Evolutionary conservation across 2,329 filamentous ascomycete genomes (phyloP).

Genomic region (Talaromyces sp.): DNA sequence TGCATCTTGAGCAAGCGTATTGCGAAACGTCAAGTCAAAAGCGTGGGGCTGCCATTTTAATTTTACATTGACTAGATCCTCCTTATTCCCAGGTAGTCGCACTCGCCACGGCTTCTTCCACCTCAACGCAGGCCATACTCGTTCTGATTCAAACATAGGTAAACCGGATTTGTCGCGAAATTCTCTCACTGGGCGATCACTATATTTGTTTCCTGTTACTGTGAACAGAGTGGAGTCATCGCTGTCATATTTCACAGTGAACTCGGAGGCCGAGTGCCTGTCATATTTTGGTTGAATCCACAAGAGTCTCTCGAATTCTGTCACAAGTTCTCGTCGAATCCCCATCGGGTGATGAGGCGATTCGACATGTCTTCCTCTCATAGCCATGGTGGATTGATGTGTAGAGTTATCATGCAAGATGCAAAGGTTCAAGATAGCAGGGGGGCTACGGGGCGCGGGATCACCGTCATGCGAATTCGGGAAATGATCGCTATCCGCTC

Average conservation of each 20-base stretch:
- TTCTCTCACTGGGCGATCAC: slow-evolving; percentile 26
- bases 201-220: slow-evolving; percentile 29
- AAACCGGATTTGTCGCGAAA: slow-evolving; percentile 33
- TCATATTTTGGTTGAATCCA: slow-evolving; percentile 26
- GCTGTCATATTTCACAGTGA: slow-evolving; percentile 19
- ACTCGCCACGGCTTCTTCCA: slow-evolving; percentile 21
- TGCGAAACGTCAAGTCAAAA: slow-evolving; percentile 28
- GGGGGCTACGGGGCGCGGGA: no score
- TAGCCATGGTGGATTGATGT: no score
- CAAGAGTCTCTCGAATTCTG: slow-evolving; percentile 23
- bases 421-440: no score
- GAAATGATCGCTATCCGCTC: no score
- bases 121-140: slow-evolving; percentile 2
- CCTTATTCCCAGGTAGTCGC: slow-evolving; percentile 25
- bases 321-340: slow-evolving; percentile 27
- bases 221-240: slow-evolving; percentile 28
- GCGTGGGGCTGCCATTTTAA: slow-evolving; percentile 3
- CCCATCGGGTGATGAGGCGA: slow-evolving; percentile 22
- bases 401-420: no score
- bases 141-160: slow-evolving; percentile 31
- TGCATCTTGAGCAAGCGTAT: slow-evolving; percentile 20
- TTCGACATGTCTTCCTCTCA: slow-evolving; percentile 3
- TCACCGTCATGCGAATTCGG: no score
- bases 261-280: slow-evolving; percentile 17
- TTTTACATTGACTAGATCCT: slow-evolving; percentile 17